These are phyloP conservation scores for Sclerospora graminicola DNA, from an alignment of 352 stramenopile species.

Conservation along the genomic window DNA sequence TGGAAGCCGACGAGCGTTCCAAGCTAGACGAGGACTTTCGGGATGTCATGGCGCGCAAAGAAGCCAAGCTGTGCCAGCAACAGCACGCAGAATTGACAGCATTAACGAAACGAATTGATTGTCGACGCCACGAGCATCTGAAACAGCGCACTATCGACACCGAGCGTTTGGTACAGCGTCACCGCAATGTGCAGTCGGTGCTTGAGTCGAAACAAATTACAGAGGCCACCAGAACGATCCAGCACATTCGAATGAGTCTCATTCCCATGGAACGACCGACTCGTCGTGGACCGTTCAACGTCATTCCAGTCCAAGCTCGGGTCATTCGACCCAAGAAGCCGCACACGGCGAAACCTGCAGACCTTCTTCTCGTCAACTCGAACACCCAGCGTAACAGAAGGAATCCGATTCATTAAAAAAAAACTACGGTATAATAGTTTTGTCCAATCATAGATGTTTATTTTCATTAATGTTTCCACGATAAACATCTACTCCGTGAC, in stretches of 20 bases:
- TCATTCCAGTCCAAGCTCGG: too few species aligned
- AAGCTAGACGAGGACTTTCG: conserved; percentile 84
- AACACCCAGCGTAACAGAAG: conserved; percentile 18
- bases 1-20: conserved; percentile 5
- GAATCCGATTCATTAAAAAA: conserved; percentile 5
- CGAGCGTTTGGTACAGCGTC: conserved; percentile 90
- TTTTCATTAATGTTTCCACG: too few species aligned
- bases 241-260: conserved; percentile 75
- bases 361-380: too few species aligned
- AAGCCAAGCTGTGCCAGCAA: conserved; percentile 85
- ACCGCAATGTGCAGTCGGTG: conserved; percentile 90
- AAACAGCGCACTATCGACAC: conserved; percentile 91
- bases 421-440: not conserved
- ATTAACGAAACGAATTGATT: conserved; percentile 91
- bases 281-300: too few species aligned
- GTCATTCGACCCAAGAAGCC: too few species aligned
- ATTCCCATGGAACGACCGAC: conserved; percentile 49
- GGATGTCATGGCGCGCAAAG: conserved; percentile 74
- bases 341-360: too few species aligned
- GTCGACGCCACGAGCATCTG: conserved; percentile 88
- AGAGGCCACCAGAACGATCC: conserved; percentile 65
- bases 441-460: conserved; percentile 6
- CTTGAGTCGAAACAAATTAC: conserved; percentile 89
- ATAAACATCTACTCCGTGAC: too few species aligned
- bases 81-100: conserved; percentile 89